phyloP scores from a whole-genome alignment of 2,329 filamentous ascomycete genomes.

The Hypoxylon sp. region DNA sequence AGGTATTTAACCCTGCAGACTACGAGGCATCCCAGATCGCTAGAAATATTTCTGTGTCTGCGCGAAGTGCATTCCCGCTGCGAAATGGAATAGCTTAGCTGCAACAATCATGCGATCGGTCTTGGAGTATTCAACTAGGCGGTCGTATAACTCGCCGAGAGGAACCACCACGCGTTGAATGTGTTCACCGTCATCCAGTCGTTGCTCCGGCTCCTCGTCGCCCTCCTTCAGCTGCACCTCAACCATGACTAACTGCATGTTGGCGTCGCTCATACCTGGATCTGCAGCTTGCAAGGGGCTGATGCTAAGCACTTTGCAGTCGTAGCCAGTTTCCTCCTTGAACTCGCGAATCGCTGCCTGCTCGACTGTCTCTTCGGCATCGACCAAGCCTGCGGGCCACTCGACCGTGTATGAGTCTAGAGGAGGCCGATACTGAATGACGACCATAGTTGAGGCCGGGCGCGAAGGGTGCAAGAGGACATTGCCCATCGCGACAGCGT shows the following conservation, averaged over 20 bases:
- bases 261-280: conserved; percentile 71
- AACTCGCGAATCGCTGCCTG: conserved; percentile 66
- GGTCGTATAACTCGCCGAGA: conserved; percentile 67
- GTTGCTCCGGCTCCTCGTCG: conserved; percentile 66
- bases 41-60: conserved; percentile 53
- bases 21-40: background rate
- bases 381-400: conserved; percentile 67
- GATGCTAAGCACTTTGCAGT: conserved; percentile 63
- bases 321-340: conserved; percentile 68
- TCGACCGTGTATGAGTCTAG: conserved; percentile 66
- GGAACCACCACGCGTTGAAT: conserved; percentile 72
- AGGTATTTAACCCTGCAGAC: background rate
- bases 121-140: conserved; percentile 61
- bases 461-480: conserved; percentile 64
- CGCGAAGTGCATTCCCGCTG: conserved; percentile 67
- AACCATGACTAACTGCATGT: conserved; percentile 72
- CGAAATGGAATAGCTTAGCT: conserved; percentile 71
- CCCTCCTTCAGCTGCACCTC: conserved; percentile 67
- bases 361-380: conserved; percentile 65
- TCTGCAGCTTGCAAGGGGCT: conserved; percentile 69
- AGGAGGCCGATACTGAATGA: conserved; percentile 67
- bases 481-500: conserved; percentile 73
- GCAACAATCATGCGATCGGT: conserved; percentile 66
- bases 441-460: conserved; percentile 61
- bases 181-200: conserved; percentile 71